Evolutionary conservation across 129 eudicot genomes (phyloP).

Genomic region (Helianthus tuberosus): DNA sequence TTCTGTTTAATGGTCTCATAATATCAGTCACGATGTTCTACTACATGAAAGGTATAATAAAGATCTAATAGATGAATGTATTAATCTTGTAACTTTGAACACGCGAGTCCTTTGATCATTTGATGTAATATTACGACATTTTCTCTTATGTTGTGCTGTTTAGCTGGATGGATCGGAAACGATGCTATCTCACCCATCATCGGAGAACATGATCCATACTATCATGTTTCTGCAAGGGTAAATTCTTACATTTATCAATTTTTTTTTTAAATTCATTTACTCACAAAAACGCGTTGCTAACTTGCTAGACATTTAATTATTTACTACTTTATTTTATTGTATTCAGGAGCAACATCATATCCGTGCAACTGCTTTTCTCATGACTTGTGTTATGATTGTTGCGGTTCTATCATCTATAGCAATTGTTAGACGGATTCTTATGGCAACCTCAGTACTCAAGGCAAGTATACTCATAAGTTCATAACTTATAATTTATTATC

Average conservation of each 20-base stretch:
- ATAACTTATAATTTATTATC: not conserved
- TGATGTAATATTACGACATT: not conserved
- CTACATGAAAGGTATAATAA: conserved; percentile 67
- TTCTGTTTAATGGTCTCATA: conserved; percentile 69
- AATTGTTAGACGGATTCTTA: conserved; percentile 82
- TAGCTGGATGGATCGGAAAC: conserved; percentile 99
- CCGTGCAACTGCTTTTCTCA: conserved; percentile 68
- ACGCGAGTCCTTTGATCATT: conserved; percentile 12
- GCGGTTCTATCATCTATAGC: conserved; percentile 82
- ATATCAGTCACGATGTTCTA: conserved; percentile 86
- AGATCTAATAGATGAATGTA: not conserved
- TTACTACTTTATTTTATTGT: not conserved
- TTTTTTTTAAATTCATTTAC: not conserved
- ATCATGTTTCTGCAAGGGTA: conserved; percentile 83
- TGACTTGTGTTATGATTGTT: conserved; percentile 75
- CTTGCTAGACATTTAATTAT: not conserved
- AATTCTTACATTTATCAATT: conserved; percentile 2
- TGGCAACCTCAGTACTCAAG: conserved; percentile 97
- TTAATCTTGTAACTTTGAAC: not conserved
- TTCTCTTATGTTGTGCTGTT: conserved; percentile 6
- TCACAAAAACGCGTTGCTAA: not conserved
- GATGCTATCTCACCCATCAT: conserved; percentile 89
- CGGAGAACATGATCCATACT: conserved; percentile 89
- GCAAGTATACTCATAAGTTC: conserved; percentile 34
- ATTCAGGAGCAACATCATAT: conserved; percentile 81